Conservation (phyloP, 2,329 filamentous ascomycete species). For the Pseudogymnoascus sp. region DNA sequence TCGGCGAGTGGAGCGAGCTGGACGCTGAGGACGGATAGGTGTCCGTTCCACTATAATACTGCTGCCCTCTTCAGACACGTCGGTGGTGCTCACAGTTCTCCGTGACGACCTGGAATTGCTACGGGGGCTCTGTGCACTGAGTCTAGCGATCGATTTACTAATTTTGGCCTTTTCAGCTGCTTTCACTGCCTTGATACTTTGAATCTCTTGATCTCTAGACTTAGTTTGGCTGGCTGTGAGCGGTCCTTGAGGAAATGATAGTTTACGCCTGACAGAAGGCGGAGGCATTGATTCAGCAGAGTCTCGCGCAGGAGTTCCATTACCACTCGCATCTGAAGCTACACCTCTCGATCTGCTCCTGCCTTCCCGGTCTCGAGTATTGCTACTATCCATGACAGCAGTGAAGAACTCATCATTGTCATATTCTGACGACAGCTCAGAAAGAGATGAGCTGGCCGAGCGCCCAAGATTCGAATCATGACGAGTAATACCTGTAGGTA, state of each 20-base stretch:
- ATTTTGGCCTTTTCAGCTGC: background rate
- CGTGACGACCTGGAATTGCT: background rate
- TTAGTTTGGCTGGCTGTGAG: background rate
- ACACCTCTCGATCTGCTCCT: background rate
- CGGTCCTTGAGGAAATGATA: background rate
- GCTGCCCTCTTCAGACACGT: background rate
- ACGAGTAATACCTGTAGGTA: background rate
- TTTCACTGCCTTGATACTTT: background rate
- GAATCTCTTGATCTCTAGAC: background rate
- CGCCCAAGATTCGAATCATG: background rate
- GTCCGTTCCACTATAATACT: background rate
- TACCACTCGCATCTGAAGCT: background rate
- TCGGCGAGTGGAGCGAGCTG: background rate
- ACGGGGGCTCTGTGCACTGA: background rate
- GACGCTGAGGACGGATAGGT: background rate
- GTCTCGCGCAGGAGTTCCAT: background rate
- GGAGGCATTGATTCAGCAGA: background rate
- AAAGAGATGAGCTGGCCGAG: background rate
- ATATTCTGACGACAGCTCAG: background rate
- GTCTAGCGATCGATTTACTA: background rate
- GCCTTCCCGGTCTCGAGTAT: background rate
- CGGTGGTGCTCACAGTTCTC: background rate
- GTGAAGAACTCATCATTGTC: background rate
- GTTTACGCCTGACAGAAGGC: background rate
- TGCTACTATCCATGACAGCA: background rate